These are phyloP conservation scores for Talaromyces funiculosus DNA, from an alignment of 2,329 filamentous ascomycete species.

Conservation along the genomic window DNA sequence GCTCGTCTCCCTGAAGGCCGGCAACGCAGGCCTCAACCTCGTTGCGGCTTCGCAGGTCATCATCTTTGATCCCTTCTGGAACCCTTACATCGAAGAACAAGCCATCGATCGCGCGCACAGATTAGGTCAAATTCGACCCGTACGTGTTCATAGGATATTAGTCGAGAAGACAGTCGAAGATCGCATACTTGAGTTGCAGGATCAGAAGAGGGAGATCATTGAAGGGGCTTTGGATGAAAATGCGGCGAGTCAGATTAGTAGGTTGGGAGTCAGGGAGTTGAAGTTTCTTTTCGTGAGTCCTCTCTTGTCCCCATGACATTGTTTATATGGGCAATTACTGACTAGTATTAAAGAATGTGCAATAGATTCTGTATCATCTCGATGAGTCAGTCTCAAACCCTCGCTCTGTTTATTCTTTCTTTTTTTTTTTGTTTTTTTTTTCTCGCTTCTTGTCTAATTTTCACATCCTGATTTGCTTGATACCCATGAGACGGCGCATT, in stretches of 20 bases:
- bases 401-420: no score
- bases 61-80: slow-evolving; percentile 91
- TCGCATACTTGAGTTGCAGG: slow-evolving; percentile 71
- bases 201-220: slow-evolving; percentile 71
- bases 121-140: slow-evolving; percentile 69
- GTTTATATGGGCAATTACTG: background rate
- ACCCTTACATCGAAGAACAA: slow-evolving; percentile 87
- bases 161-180: slow-evolving; percentile 78
- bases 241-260: slow-evolving; percentile 59
- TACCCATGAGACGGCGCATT: background rate
- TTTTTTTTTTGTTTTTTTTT: background rate
- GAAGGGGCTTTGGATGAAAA: slow-evolving; percentile 74
- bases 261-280: slow-evolving; percentile 62
- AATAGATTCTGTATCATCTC: background rate
- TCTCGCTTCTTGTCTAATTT: background rate
- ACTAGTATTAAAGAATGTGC: background rate
- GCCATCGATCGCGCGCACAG: slow-evolving; percentile 85
- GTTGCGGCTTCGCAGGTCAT: slow-evolving; percentile 79
- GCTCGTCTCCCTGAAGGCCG: slow-evolving; percentile 72
- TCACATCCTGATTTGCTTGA: background rate
- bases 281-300: slow-evolving; percentile 59
- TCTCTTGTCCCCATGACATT: background rate
- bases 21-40: slow-evolving; percentile 81
- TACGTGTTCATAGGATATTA: slow-evolving; percentile 74
- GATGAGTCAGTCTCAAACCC: no score